Evolutionary conservation across 768 basidiomycete genomes (phyloP).

Genomic region (Auriscalpium microsporum): DNA sequence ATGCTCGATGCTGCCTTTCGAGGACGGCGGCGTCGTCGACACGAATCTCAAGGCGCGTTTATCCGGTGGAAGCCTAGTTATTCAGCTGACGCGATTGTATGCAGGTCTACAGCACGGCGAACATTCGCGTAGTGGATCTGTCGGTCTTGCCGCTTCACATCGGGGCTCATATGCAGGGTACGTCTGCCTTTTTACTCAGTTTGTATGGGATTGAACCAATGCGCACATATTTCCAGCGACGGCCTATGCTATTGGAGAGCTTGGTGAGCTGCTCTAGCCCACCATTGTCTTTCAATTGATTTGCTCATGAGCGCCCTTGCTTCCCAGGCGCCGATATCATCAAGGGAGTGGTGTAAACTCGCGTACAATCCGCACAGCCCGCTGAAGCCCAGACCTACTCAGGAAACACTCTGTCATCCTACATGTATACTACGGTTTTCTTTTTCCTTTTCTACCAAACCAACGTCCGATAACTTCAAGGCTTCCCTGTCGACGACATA

Average conservation of each 20-base stretch:
- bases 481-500: no score
- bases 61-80: background rate
- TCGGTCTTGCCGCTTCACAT: constrained; percentile 23
- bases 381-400: no score
- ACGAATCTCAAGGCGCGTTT: constrained; percentile 8
- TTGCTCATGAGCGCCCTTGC: background rate
- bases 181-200: background rate
- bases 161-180: constrained; percentile 16
- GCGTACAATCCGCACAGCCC: no score
- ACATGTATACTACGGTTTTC: no score
- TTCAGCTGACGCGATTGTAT: background rate
- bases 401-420: no score
- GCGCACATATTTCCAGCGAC: constrained; percentile 4
- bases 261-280: background rate
- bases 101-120: constrained; percentile 22
- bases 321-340: constrained; percentile 11
- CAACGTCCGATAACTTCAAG: no score
- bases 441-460: no score
- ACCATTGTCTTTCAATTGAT: background rate
- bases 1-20: constrained; percentile 11
- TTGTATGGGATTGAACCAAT: no score
- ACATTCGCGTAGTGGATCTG: constrained; percentile 24
- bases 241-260: constrained; percentile 12
- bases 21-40: constrained; percentile 13
- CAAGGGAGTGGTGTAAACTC: background rate